Percentiles rank a stretch among this genome's conserved stretches.
These are phyloP conservation scores for Pythium sp. DNA, from an alignment of 352 stramenopile species.

Conservation along the genomic window DNA sequence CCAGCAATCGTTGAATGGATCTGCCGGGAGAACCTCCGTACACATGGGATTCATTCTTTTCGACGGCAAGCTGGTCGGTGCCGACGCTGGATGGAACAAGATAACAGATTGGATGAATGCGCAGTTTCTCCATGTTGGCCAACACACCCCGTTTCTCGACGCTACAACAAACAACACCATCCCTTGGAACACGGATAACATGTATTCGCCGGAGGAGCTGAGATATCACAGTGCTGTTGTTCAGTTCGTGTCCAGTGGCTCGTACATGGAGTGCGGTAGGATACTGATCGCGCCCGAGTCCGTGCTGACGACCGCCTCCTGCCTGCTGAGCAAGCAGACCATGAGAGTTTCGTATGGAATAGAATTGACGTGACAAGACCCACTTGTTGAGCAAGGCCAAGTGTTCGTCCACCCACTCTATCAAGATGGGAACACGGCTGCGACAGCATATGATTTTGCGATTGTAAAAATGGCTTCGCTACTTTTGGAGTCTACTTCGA, in stretches of 20 bases:
- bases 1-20: background rate
- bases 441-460: background rate
- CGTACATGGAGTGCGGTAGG: background rate
- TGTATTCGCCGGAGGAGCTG: background rate
- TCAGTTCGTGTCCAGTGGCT: no score
- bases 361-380: background rate
- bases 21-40: background rate
- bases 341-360: background rate
- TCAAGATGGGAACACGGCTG: background rate
- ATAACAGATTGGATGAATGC: background rate
- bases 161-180: background rate
- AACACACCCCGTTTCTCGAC: background rate
- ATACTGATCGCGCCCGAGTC: slow-evolving; percentile 9
- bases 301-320: slow-evolving; percentile 13
- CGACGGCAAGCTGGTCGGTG: background rate
- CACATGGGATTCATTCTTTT: slow-evolving; percentile 1
- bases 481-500: background rate
- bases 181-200: background rate
- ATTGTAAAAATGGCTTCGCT: background rate
- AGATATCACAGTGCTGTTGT: no score
- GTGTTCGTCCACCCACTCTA: slow-evolving; percentile 4
- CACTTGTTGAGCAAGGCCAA: no score
- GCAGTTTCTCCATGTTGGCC: background rate
- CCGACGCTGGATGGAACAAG: background rate
- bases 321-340: background rate